Conservation (phyloP, 1,284 basidiomycete genomes). For the Irpex lacteus region DNA sequence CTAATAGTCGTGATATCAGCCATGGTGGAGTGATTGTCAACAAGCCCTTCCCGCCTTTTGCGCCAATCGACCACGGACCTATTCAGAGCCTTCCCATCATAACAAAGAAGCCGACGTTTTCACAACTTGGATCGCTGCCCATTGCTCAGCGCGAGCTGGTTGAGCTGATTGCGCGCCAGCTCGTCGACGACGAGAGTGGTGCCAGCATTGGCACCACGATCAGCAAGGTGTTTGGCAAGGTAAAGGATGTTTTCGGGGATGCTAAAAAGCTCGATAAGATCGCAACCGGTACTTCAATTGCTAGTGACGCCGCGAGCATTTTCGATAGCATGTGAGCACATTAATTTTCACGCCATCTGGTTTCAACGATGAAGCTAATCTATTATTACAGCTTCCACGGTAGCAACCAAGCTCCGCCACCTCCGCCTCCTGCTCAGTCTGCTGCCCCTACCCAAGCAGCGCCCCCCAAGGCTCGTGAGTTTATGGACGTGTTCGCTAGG, state of each 20-base stretch:
- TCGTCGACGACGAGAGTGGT: background rate
- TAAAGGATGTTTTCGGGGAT: background rate
- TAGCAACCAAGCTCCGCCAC: background rate
- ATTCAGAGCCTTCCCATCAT: no score
- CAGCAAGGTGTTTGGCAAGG: background rate
- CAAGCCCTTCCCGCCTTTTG: no score
- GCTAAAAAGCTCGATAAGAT: background rate
- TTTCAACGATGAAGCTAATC: background rate
- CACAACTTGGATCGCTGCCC: no score
- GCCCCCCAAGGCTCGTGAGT: background rate
- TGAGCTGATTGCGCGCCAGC: background rate
- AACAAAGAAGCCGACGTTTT: no score
- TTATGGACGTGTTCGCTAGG: background rate
- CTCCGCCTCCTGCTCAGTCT: background rate
- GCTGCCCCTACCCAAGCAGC: background rate
- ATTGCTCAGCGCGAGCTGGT: background rate
- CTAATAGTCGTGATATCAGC: no score
- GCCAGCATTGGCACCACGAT: background rate
- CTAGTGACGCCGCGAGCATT: background rate
- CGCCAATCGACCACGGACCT: no score
- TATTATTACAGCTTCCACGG: background rate
- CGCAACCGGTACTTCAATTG: background rate
- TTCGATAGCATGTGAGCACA: background rate
- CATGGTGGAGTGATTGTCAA: no score
- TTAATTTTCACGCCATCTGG: background rate